Evolutionary conservation across 495 filamentous ascomycete genomes (phyloP), one percentile per base, ranked within the genome.

Genomic region (Penicilliopsis zonata): DNA sequence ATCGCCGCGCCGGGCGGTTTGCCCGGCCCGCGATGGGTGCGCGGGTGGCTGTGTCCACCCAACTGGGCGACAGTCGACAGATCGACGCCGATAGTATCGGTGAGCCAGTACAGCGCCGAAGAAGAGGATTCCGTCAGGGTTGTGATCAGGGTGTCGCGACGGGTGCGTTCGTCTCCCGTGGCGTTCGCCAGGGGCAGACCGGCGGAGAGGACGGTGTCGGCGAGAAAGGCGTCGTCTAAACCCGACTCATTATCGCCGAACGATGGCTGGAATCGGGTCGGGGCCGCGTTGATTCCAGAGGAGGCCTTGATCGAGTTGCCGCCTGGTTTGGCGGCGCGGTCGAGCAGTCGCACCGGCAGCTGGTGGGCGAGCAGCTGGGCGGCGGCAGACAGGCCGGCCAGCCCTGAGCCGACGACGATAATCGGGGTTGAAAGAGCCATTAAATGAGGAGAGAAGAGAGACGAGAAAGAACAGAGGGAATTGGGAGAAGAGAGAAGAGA

Each of bases 221-320:
- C 28, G 37, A 52, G 67, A 44, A 77, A 77, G 3, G 34, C 42
- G 1, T 44, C 44, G 28, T 64, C 60, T n/a, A n/a, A n/a, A n/a
- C n/a, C n/a, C n/a, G n/a, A n/a, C n/a, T n/a, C n/a, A n/a, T n/a
- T n/a, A n/a, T n/a, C n/a, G 33, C 34, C 27, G 7, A 24, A 30
- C 14, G 26, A 34, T n/a, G 46, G 38, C 40, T 74, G 70, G 37
- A 63, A 72, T 10, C 52, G 49, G 0, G 70, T 73, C 9, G 61
- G 59, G 1, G 69, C 67, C 5, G 70, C 73, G 42, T 74, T 78
- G 49, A 78, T 78, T 3, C 72, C 70, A 0, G 70, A 75, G 0
- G 71, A 74, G 1, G 72, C 72, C 41, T 77, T 77, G 47, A 74
- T 72, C 44, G 57, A 65, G 41, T 77, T 77, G 5, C 72, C 71